phyloP scores from a whole-genome alignment of 2,329 filamentous ascomycete species.

The Passalora sequoiae region DNA sequence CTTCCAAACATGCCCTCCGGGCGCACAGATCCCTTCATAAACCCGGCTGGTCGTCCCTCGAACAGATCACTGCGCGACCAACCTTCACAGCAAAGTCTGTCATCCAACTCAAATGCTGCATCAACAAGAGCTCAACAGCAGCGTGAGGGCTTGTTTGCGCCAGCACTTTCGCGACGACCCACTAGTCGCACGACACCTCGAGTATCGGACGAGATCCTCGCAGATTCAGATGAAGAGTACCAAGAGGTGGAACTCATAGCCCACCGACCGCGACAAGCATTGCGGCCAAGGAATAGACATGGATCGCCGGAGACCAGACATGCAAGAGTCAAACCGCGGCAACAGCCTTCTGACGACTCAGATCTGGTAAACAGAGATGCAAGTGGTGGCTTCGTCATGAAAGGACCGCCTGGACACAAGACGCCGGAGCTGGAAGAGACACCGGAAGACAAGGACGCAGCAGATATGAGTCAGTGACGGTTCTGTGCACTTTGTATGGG shows the following conservation, averaged over 20 bases:
- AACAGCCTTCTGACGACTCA: slow-evolving; percentile 18
- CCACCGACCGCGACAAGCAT: slow-evolving; percentile 11
- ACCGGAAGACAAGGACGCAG: slow-evolving; percentile 10
- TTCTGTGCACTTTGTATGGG: background rate
- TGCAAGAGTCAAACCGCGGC: slow-evolving; percentile 9
- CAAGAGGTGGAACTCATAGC: slow-evolving; percentile 13
- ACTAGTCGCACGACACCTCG: slow-evolving; percentile 24
- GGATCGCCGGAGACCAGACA: slow-evolving; percentile 19
- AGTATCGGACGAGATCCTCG: slow-evolving; percentile 26
- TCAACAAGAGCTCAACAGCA: slow-evolving; percentile 24
- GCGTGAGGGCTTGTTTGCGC: slow-evolving; percentile 25
- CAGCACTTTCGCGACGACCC: slow-evolving; percentile 22
- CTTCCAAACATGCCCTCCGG: slow-evolving; percentile 10
- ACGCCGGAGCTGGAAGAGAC: slow-evolving; percentile 9
- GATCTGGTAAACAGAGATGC: slow-evolving; percentile 29
- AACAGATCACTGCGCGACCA: slow-evolving; percentile 18
- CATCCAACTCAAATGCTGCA: slow-evolving; percentile 23
- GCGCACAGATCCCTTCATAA: slow-evolving; percentile 25
- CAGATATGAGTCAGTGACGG: background rate
- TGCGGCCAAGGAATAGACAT: slow-evolving; percentile 13
- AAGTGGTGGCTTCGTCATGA: slow-evolving; percentile 24
- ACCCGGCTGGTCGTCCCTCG: slow-evolving; percentile 10
- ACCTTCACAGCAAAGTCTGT: slow-evolving; percentile 22
- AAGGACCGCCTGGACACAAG: slow-evolving; percentile 3
- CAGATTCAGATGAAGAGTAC: slow-evolving; percentile 24